Evolutionary conservation across 129 eudicot genomes (phyloP), one percentile per base, ranked within the genome.

Genomic region (Daucus carota): DNA sequence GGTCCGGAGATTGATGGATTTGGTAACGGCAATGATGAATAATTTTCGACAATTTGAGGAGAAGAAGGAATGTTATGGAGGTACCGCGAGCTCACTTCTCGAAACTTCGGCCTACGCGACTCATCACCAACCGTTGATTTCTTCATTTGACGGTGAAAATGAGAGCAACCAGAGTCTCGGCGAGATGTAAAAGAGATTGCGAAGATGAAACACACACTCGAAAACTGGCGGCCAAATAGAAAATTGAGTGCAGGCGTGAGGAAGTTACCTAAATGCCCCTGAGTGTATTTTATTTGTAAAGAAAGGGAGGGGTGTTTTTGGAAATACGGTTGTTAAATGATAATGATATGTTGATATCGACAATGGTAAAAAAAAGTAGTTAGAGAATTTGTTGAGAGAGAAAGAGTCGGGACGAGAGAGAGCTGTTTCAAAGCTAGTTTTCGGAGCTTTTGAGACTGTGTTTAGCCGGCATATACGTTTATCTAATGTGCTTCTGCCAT

Each of bases 71-170:
- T 62, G 78, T 46, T 26, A 71, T 74, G 7, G 87, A 85, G 65
- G 73, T 78, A 92, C 6, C 92, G 84, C 8, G 97, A 89, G 70
- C 87, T 92, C 0, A 92, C 96, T 83, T 89, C 86, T 28, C 96
- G 85, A 26, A 84, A 92, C 73, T 86, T 92, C 84, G 88, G 43
- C 86, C 40, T 4, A 0, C 34, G 70, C 42, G 72, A 75, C 70
- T 81, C 83, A 16, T 83, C 85, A 69, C 86, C 60, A 78, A 57
- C 73, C 60, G 74, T 8, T 29, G 72, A 41, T 22, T 76, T 76
- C 43, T 8, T 63, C 50, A 60, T 67, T 26, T 26, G 1, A 59
- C 12, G 24, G 2, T 59, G 67, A n/a, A n/a, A n/a, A n/a, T n/a
- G n/a, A n/a, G n/a, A n/a, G n/a, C n/a, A n/a, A 26, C 6, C 6